Base-by-base conservation (phyloP, 805 yeast genomes). In the Sugiyamaella valdiviana region DNA sequence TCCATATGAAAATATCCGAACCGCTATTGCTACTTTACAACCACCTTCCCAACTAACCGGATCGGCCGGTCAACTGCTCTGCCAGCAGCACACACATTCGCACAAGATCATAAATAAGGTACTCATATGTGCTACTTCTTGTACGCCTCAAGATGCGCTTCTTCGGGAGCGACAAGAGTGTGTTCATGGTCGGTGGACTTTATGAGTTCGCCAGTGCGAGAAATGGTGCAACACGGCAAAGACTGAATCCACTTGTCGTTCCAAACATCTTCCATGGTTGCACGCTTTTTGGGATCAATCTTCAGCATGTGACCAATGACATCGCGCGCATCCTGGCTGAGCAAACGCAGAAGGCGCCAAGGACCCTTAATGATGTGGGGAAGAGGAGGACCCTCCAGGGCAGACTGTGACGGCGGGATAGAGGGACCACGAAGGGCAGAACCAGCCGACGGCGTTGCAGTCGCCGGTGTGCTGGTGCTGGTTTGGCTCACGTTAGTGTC, bases 301-400 rank as follows among this genome's bases (percentile, higher is more conserved):
- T 67, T 73, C 36, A 91, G 69, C 93, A 89, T 88, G 14, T 71
- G 63, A 1, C 73, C 71, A 19, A 91, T 75, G 26, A 89, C 66
- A 1, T 65, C 69, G 39, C 95, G 73, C 5, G 88, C 75, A 2
- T 76, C 77, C 15, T 71, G 65, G 0, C 97, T 97, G 50, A 91
- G 69, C 47, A 85, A 69, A 50, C 86, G 73, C 45, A 88, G 69
- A 44, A 90, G 64, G 47, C 93, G 70, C 60, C 82, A 78, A 0
- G 95, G 90, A 1, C 96, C 96, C 45, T 66, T 71, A 20, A 72
- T 69, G n/a, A 41, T 41, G 17, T 37, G 43, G 4, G 48, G 48
- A 4, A 43, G 44, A 5, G 48, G 48, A 12, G 48, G 48, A 2
- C 48, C 48, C 36, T 45, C 48, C 17, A 38, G 69, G 3, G 32